Evolutionary conservation across 129 eudicot species (phyloP).

Genomic region (Scalesia atractyloides): DNA sequence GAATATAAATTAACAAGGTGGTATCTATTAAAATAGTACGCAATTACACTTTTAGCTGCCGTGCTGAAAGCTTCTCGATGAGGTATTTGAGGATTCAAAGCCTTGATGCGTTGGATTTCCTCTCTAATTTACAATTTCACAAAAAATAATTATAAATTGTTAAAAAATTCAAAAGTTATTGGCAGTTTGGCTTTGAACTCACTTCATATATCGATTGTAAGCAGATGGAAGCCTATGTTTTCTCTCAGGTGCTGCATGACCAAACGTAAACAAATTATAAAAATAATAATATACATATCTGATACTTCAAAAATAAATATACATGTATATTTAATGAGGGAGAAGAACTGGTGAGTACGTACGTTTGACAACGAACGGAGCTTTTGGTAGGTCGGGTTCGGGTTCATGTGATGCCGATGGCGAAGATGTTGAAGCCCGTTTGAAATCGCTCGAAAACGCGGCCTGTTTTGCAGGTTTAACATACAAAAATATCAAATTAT

Average conservation of each 20-base stretch:
- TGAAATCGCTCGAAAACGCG: conserved; percentile 54
- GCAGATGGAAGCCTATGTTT: conserved; percentile 99
- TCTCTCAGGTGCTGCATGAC: conserved; percentile 85
- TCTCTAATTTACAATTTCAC: conserved; percentile 47
- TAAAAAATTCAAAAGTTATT: too few relatives aligned
- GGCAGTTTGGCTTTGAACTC: conserved; percentile 22
- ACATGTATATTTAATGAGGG: not conserved
- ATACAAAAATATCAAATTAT: too few relatives aligned
- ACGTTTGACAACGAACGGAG: conserved; percentile 96
- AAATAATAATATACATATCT: too few relatives aligned
- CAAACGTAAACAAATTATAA: not conserved
- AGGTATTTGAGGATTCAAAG: conserved; percentile 92
- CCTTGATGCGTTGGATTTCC: conserved; percentile 96
- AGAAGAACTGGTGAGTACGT: conserved; percentile 26
- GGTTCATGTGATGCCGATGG: conserved; percentile 73
- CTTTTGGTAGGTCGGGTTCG: conserved; percentile 74
- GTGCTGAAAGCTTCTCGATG: conserved; percentile 98
- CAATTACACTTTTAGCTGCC: conserved; percentile 87
- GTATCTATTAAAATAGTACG: not conserved
- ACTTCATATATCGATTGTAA: conserved; percentile 98
- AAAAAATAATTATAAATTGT: too few relatives aligned
- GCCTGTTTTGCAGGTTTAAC: conserved; percentile 30
- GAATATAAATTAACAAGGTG: not conserved
- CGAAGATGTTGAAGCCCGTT: conserved; percentile 75
- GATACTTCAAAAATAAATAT: not conserved